phyloP scores from a whole-genome alignment of 257 asterid genomes.

The Penstemon newberryi region DNA sequence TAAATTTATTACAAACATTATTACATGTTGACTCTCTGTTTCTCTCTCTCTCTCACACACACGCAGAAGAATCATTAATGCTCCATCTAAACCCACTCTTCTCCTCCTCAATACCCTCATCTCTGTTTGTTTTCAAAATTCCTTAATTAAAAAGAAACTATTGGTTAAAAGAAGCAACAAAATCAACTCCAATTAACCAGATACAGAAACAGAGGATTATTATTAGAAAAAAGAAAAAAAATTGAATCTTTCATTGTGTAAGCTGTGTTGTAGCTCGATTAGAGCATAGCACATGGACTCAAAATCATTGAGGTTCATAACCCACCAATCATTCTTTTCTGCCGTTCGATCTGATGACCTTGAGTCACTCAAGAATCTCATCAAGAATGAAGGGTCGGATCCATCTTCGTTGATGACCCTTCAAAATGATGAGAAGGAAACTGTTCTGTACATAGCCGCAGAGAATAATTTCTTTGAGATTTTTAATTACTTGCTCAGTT shows the following conservation, averaged over 20 bases:
- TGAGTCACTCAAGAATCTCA: constrained; percentile 49
- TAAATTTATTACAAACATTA: too few relatives aligned
- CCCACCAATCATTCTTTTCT: constrained; percentile 84
- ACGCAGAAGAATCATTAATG: neutral
- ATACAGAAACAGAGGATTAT: too few relatives aligned
- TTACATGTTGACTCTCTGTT: neutral
- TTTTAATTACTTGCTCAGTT: constrained; percentile 58
- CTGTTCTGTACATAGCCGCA: constrained; percentile 77
- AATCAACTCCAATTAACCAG: too few relatives aligned
- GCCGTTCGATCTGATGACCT: constrained; percentile 81
- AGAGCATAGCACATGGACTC: constrained; percentile 58
- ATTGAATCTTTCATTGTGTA: constrained; percentile 22
- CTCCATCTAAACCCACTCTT: neutral
- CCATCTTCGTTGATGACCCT: constrained; percentile 59
- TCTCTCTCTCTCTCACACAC: neutral
- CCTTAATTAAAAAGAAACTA: too few relatives aligned
- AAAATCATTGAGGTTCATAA: constrained; percentile 68
- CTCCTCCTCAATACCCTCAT: neutral
- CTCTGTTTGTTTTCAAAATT: neutral
- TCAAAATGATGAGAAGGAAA: constrained; percentile 75
- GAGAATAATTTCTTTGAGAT: constrained; percentile 54
- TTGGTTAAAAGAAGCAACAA: too few relatives aligned
- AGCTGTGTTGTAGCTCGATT: constrained; percentile 22
- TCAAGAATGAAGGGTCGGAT: constrained; percentile 64
- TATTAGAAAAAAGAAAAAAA: neutral